Evolutionary conservation across 139 green algal species (phyloP).

Genomic region (Closterium sp.): DNA sequence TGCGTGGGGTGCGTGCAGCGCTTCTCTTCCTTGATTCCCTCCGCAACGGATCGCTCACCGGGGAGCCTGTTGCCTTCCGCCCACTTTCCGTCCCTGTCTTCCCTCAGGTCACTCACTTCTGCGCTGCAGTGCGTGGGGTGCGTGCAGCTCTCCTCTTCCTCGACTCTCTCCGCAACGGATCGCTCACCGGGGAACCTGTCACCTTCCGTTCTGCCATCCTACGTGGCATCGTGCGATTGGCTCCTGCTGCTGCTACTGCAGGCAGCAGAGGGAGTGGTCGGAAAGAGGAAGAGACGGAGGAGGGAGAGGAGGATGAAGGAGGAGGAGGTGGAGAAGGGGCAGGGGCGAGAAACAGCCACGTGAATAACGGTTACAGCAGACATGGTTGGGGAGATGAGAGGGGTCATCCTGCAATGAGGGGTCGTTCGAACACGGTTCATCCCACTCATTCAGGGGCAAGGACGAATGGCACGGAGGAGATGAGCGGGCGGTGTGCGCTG

Average conservation of each 20-base stretch:
- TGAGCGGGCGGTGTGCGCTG: not conserved
- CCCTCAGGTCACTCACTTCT: not conserved
- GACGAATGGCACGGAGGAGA: not conserved
- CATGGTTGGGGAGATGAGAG: no score
- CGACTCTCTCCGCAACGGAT: not conserved
- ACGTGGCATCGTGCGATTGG: not conserved
- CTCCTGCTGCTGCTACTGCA: not conserved
- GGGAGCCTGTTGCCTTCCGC: not conserved
- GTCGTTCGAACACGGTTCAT: no score
- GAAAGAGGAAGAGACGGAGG: no score
- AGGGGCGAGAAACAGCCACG: no score
- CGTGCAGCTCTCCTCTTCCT: not conserved
- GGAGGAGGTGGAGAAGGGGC: not conserved
- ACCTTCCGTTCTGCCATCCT: no score
- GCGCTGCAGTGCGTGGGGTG: not conserved
- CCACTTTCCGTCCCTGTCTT: not conserved
- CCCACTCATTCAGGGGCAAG: no score
- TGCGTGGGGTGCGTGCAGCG: not conserved
- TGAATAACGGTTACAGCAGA: no score
- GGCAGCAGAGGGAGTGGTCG: no score
- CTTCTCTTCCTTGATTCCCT: not conserved
- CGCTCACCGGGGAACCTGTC: not conserved
- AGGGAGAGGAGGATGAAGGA: not conserved
- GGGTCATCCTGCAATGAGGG: no score
- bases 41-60: not conserved